Percentiles rank a stretch among this genome's conserved stretches.
Conservation (phyloP, 805 yeast species). For the Yarrowia bubula region DNA sequence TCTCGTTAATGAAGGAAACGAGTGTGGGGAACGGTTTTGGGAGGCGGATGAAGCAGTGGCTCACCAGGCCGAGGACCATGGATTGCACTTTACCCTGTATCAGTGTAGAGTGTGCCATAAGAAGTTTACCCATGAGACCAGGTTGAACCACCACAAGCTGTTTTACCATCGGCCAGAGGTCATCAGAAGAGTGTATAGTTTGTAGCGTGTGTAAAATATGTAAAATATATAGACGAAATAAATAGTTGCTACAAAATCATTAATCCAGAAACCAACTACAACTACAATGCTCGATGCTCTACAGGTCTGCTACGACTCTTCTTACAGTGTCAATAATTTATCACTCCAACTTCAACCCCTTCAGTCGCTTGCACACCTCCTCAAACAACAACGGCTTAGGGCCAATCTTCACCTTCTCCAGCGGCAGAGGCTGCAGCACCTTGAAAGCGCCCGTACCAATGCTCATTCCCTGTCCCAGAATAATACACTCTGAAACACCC, state of each 20-base stretch:
- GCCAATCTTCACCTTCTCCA: slow-evolving; percentile 28
- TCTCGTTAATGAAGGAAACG: background rate
- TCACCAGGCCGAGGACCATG: background rate
- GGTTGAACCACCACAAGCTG: background rate
- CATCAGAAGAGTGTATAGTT: background rate
- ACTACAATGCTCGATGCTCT: background rate
- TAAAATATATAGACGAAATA: background rate
- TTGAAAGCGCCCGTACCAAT: slow-evolving; percentile 97
- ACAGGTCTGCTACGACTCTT: too few species aligned
- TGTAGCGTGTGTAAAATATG: too few species aligned
- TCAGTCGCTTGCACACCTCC: slow-evolving; percentile 32
- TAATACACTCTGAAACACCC: slow-evolving; percentile 97
- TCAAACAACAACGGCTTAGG: slow-evolving; percentile 51
- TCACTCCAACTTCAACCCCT: background rate
- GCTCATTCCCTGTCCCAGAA: slow-evolving; percentile 95
- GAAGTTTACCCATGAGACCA: background rate
- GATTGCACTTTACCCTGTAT: background rate
- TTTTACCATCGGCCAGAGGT: background rate
- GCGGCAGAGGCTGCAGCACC: slow-evolving; percentile 45
- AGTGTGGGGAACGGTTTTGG: background rate
- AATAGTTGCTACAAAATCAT: background rate
- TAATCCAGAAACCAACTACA: background rate
- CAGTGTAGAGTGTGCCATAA: background rate
- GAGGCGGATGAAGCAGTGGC: background rate
- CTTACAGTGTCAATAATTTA: background rate